Conservation (phyloP, 1,284 basidiomycete genomes). For the Hortiboletus rubellus region DNA sequence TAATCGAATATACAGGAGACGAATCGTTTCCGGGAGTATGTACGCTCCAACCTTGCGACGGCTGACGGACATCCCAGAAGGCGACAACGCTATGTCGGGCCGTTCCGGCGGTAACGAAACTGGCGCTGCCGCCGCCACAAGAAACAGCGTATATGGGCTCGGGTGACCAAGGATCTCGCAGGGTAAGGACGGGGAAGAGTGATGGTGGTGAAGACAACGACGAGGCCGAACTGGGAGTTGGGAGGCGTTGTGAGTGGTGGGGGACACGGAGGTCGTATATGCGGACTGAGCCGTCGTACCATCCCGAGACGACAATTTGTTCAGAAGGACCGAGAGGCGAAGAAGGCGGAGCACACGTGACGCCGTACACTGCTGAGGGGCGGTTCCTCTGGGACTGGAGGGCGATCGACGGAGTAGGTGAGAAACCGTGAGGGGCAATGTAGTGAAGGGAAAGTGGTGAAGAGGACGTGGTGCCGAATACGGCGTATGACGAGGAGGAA, state of each 20-base stretch:
- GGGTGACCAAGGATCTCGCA: slow-evolving; percentile 63
- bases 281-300: slow-evolving; percentile 72
- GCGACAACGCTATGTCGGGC: slow-evolving; percentile 72
- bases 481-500: slow-evolving; percentile 58
- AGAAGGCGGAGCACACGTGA: slow-evolving; percentile 55
- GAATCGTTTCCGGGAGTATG: slow-evolving; percentile 73
- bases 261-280: slow-evolving; percentile 69
- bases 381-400: slow-evolving; percentile 42
- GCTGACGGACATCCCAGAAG: slow-evolving; percentile 72
- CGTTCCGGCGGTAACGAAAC: slow-evolving; percentile 67
- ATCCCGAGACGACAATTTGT: slow-evolving; percentile 73
- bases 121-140: slow-evolving; percentile 63
- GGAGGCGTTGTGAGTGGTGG: background rate
- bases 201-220: slow-evolving; percentile 23
- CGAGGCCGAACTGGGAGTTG: background rate
- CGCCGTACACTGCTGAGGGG: slow-evolving; percentile 67
- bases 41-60: slow-evolving; percentile 65
- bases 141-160: slow-evolving; percentile 75
- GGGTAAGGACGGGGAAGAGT: slow-evolving; percentile 54
- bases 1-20: slow-evolving; percentile 70
- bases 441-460: slow-evolving; percentile 59
- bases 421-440: slow-evolving; percentile 48
- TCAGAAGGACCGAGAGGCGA: slow-evolving; percentile 67
- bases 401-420: slow-evolving; percentile 45
- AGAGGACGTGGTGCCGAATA: slow-evolving; percentile 61